Base-by-base conservation (phyloP, 2,329 filamentous ascomycete species). In the Colletotrichum musae region DNA sequence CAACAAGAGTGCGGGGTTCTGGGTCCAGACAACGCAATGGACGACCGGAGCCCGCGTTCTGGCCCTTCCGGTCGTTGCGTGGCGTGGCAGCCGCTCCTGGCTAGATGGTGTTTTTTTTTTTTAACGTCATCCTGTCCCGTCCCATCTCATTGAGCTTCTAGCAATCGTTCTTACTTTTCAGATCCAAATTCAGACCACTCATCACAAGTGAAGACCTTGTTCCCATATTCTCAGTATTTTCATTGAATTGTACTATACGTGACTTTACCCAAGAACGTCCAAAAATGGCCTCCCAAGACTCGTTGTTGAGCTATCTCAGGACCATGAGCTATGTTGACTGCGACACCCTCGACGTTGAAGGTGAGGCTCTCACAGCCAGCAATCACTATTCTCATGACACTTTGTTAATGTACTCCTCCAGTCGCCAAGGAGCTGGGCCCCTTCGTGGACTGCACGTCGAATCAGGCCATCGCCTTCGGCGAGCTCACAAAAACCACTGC, bases 381-480 rank as follows among this genome's bases (percentile, higher is more conserved):
- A 3, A 24, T 21, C 21, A 21, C 21, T 21, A 21, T 21, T 21
- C 21, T 21, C 21, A 21, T 24, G 28, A 13, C 15, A 36, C 5
- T 3, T 4, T 18, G 2, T 21, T 76, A 21, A 78, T 52, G 39
- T 15, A 36, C 9, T 4, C 12, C 16, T n/a, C 26, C 28, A 79
- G 79, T 80, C 32, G 77, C 77, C 32, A 71, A 73, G 15, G 69
- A 74, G 3, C 65, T 80, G 3, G 78, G 79, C 0, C 77, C 77
- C 1, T 81, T 81, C 52, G 73, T 77, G n/a, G 78, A 80, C 45
- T 79, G 78, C 48, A 81, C 79, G 6, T 80, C 79, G 1, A 81
- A 81, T 16, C 64, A 80, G 77, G 79, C 79, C 9, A 80, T 81
- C 61, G 79, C 78, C 3, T 78, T 73, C 43, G 75, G 72, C 7